phyloP scores from a whole-genome alignment of 768 basidiomycete genomes.

The Wakefieldia striispora region DNA sequence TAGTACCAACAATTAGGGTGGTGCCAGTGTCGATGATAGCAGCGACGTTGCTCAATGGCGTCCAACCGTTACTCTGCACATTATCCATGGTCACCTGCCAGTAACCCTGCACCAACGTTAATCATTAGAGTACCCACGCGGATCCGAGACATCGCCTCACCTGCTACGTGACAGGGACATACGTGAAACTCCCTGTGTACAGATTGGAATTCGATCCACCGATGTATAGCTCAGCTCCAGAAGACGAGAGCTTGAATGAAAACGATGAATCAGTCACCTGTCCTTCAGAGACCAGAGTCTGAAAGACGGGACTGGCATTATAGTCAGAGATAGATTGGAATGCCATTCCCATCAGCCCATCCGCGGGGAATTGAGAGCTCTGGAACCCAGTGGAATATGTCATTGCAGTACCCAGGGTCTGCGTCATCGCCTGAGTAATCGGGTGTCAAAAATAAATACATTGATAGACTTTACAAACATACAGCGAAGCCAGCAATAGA shows the following conservation, averaged over 20 bases:
- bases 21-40: constrained; percentile 23
- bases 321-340: constrained; percentile 38
- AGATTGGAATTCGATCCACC: constrained; percentile 40
- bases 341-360: constrained; percentile 38
- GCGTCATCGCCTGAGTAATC: constrained; percentile 1
- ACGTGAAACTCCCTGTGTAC: constrained; percentile 39
- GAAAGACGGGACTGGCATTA: constrained; percentile 34
- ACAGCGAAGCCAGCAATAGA: constrained; percentile 4
- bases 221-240: constrained; percentile 38
- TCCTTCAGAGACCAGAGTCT: constrained; percentile 39
- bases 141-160: constrained; percentile 3
- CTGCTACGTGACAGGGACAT: constrained; percentile 22
- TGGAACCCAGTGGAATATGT: background rate
- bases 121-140: background rate
- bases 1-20: constrained; percentile 7
- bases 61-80: background rate
- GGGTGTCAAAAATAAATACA: background rate
- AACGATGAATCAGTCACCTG: constrained; percentile 36
- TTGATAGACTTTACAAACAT: background rate
- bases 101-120: constrained; percentile 7
- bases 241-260: constrained; percentile 44
- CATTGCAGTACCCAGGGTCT: constrained; percentile 8
- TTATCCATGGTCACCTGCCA: constrained; percentile 15
- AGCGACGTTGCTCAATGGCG: constrained; percentile 1
- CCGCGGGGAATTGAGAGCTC: constrained; percentile 1